These are phyloP conservation scores for Hymenoscyphus albidus DNA, from an alignment of 2,329 filamentous ascomycete species.

Conservation along the genomic window DNA sequence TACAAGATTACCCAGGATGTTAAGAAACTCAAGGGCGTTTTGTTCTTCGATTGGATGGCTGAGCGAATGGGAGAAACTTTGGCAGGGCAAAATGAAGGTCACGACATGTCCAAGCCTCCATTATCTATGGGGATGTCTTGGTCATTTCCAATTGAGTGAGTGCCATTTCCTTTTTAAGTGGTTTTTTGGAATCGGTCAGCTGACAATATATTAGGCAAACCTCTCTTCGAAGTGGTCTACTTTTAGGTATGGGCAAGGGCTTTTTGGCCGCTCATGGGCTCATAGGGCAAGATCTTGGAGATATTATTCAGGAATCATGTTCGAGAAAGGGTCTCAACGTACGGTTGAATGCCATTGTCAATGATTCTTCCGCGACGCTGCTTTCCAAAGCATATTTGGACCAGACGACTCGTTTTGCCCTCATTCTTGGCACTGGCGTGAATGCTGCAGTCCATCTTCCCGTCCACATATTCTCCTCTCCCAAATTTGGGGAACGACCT, in stretches of 20 bases:
- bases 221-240: conserved; percentile 54
- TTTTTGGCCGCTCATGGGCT: conserved; percentile 57
- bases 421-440: conserved; percentile 64
- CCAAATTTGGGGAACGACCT: conserved; percentile 56
- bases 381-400: conserved; percentile 58
- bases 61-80: conserved; percentile 55
- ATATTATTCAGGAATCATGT: conserved; percentile 55
- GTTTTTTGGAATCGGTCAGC: conserved; percentile 20
- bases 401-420: conserved; percentile 55
- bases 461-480: conserved; percentile 48
- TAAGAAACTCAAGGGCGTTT: conserved; percentile 54
- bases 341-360: conserved; percentile 57
- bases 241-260: conserved; percentile 63
- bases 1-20: conserved; percentile 55
- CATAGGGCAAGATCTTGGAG: conserved; percentile 56
- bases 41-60: conserved; percentile 68
- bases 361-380: conserved; percentile 64
- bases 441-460: conserved; percentile 65
- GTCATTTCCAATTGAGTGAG: conserved; percentile 68
- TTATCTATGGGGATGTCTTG: conserved; percentile 61
- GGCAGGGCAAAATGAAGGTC: conserved; percentile 39
- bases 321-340: conserved; percentile 45
- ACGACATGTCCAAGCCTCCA: conserved; percentile 37
- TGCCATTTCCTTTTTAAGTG: conserved; percentile 17
- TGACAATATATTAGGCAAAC: conserved; percentile 51